Evolutionary conservation across 169 alveolate genomes (phyloP), one percentile per base, ranked within the genome.

Genomic region (Toxoplasma gondii): DNA sequence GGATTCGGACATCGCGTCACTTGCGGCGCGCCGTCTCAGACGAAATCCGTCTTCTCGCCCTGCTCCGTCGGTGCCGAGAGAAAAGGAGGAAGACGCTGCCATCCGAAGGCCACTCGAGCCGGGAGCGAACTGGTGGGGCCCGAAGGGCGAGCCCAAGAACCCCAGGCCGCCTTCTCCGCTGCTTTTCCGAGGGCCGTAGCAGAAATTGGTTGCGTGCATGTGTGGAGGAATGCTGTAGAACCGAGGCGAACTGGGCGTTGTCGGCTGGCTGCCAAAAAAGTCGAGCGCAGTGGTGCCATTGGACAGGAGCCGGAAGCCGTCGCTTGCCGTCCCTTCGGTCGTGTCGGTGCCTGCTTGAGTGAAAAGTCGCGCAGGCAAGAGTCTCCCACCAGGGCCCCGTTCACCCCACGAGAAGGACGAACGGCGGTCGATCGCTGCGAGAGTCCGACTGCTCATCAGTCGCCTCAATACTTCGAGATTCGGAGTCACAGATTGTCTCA

Each of bases 361-460:
- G 34, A 16, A 16, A 31, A 64, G 34, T 64, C 74, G 24, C 74
- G n/a, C 74, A 16, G 74, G 7, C 74, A 64, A 27, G 74, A 64
- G 74, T 64, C 74, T 64, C n/a, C 74, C 74, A 1, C 74, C 74
- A 1, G 74, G 24, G 74, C 74, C 74, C n/a, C 74, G 9, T 64
- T 64, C 74, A 1, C 34, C 74, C 74, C 74, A 64, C 34, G 74
- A 16, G 74, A 27, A 64, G n/a, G 74, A 64, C 74, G 74, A 16
- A 16, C n/a, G 74, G 34, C 74, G 74, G 74, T 64, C 74, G 24
- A 64, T 64, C 45, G 86, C 39, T 10, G 86, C 86, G 22, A 78
- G 43, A 4, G 86, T 78, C 22, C 86, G 86, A n/a, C 86, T 78
- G 86, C 86, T 36, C 86, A 78, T 78, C 44, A 78, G 86, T 4